Base-by-base conservation (phyloP, 495 filamentous ascomycete genomes). In the Clohesyomyces aquaticus region DNA sequence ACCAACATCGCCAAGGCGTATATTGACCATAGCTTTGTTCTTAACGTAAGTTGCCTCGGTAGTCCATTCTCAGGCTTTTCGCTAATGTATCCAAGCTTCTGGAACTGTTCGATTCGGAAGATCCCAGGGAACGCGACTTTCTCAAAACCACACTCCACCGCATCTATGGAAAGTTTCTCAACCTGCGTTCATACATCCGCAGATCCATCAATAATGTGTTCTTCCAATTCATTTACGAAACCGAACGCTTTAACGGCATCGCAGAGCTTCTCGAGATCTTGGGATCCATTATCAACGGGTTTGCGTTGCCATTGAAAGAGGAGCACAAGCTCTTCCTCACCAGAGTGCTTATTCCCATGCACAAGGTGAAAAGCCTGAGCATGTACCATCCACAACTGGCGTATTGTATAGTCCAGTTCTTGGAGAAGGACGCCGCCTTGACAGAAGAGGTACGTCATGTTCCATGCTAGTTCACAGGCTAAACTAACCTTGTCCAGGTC, bases 131-230 rank as follows among this genome's bases (percentile, higher is more conserved):
- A 77, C 85, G 94, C 51, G 94, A 99, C 77, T 99, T 99, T 75
- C 78, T 99, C 41, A 99, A 99, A 80, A 99, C 94, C 1, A 99
- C 94, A 4, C 77, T 99, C 56, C 94, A 99, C 78, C 87, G 94
- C 48, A 99, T 99, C 71, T 99, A 99, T 70, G 94, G 94, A 66
- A 99, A 99, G 78, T 99, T 99, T 80, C 81, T 99, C 57, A 99
- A 99, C 74, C 81, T 99, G 38, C 86, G 94, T 32, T 98, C 95
- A 11, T 99, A 92, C 77, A 99, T 99, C 70, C 84, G 94, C 71
- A 87, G 94, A 67, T 98, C 95, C 41, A 99, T 99, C 80, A 98
- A 99, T 82, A 98, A 99, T 72, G 94, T 99, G 69, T 99, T 99
- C 81, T 99, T 99, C 83, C 94, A 99, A 73, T 99, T 99, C 76